Percentiles rank a stretch among this genome's conserved stretches.
Conservation (phyloP, 73 alveolate genomes). For the Tetrahymena malaccensis region DNA sequence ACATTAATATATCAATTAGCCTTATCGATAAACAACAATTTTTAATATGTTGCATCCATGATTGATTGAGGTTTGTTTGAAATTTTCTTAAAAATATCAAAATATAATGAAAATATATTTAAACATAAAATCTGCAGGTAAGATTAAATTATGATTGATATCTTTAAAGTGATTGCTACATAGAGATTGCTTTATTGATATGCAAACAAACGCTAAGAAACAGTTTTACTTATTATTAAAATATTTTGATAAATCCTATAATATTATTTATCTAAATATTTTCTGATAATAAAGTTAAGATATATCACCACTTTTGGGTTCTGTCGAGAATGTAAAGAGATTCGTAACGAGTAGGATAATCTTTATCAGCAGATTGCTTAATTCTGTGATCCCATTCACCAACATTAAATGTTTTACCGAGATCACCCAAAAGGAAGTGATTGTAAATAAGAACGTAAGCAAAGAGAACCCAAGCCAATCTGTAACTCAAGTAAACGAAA, state of each 20-base stretch:
- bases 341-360: slow-evolving; percentile 32
- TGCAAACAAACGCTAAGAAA: not conserved
- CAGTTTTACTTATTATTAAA: not conserved
- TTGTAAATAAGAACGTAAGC: slow-evolving; percentile 31
- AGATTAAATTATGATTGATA: not conserved
- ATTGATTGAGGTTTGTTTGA: not conserved
- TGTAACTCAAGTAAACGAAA: slow-evolving; percentile 31
- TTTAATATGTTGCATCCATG: too few species aligned
- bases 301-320: slow-evolving; percentile 25
- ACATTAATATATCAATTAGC: too few species aligned
- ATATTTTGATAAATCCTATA: not conserved
- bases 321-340: slow-evolving; percentile 30
- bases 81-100: not conserved
- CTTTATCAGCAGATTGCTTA: slow-evolving; percentile 34
- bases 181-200: not conserved
- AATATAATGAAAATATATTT: not conserved
- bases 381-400: slow-evolving; percentile 27
- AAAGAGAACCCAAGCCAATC: slow-evolving; percentile 34
- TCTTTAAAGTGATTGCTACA: not conserved
- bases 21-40: too few species aligned
- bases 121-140: not conserved
- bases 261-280: not conserved
- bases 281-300: not conserved
- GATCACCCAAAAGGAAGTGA: slow-evolving; percentile 36
- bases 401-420: slow-evolving; percentile 14